Percentiles rank a stretch among this genome's conserved stretches.
phyloP scores from a whole-genome alignment of 2,329 filamentous ascomycete genomes.

The Grosmannia penicillata region DNA sequence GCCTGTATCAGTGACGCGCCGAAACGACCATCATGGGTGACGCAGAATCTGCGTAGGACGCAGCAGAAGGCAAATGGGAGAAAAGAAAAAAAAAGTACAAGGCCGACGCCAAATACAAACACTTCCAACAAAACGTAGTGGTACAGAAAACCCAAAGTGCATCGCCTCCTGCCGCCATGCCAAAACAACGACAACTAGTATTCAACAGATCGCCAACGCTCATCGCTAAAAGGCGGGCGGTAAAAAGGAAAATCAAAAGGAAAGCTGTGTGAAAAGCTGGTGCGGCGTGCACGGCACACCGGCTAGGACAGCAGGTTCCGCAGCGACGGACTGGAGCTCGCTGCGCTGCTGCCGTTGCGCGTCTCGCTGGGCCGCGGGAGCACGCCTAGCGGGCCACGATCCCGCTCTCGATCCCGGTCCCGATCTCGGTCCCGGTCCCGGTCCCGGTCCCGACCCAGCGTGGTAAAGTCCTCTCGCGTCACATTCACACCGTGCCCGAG shows the following conservation, averaged over 20 bases:
- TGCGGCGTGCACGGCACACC: no score
- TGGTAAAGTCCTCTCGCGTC: conserved; percentile 11
- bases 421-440: not conserved
- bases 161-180: no score
- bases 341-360: conserved; percentile 44
- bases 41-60: no score
- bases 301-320: conserved; percentile 53
- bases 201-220: not conserved
- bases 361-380: conserved; percentile 19
- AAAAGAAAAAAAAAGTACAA: not conserved
- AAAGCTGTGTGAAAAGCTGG: not conserved
- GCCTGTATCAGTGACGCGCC: no score
- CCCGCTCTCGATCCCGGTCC: conserved; percentile 10
- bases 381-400: conserved; percentile 9
- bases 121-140: not conserved
- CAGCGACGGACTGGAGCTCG: conserved; percentile 63
- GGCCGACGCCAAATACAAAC: not conserved
- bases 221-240: not conserved
- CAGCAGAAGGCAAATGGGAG: not conserved
- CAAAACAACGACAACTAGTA: not conserved
- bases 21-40: no score
- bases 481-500: conserved; percentile 8
- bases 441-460: conserved; percentile 4
- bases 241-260: not conserved
- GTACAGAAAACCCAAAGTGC: not conserved